Conservation (phyloP, 2,329 filamentous ascomycete genomes). For the Pseudocercospora musae region DNA sequence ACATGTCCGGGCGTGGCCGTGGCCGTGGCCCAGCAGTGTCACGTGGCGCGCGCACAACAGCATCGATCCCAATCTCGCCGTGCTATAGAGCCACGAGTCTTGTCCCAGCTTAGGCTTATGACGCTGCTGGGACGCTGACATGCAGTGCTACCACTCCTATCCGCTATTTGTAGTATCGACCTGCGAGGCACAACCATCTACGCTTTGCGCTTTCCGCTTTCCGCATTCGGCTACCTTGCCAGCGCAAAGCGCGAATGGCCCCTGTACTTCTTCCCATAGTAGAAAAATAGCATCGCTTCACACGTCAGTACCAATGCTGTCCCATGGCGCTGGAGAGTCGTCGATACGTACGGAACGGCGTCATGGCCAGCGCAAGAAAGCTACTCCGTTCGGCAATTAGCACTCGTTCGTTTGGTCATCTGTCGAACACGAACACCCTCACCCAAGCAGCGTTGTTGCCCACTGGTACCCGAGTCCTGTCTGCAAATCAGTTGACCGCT, state of each 20-base stretch:
- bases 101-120: no score
- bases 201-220: conserved; percentile 25
- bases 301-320: conserved; percentile 20
- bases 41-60: conserved; percentile 25
- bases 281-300: conserved; percentile 48
- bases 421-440: not conserved
- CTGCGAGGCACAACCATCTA: conserved; percentile 20
- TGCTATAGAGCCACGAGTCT: conserved; percentile 6
- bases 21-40: conserved; percentile 20
- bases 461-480: conserved; percentile 49
- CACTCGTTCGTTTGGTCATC: not conserved
- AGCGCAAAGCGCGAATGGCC: conserved; percentile 47
- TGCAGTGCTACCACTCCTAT: conserved; percentile 14
- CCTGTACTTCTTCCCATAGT: conserved; percentile 49
- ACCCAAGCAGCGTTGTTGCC: conserved; percentile 45
- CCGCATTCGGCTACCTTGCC: conserved; percentile 23
- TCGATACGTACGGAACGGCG: conserved; percentile 39
- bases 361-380: conserved; percentile 50
- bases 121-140: conserved; percentile 20
- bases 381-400: conserved; percentile 5
- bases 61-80: conserved; percentile 9
- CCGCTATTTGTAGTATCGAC: conserved; percentile 16
- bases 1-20: conserved; percentile 24
- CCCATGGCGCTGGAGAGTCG: conserved; percentile 25
- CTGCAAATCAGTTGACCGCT: conserved; percentile 42